Conservation (phyloP, 306 rosid species). For the Senna tora region DNA sequence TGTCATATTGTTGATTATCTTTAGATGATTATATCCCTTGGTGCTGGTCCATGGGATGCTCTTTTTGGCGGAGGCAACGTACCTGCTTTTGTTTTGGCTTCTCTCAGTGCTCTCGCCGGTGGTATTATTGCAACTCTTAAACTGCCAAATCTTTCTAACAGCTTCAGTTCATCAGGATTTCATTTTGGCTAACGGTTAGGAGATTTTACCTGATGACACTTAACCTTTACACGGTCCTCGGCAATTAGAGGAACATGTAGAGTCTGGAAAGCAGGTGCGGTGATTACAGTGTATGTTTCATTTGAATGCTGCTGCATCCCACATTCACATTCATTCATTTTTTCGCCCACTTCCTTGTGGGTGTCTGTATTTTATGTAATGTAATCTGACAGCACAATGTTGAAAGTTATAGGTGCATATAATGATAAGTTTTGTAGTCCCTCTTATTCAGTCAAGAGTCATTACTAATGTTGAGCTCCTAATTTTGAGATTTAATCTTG, state of each 20-base stretch:
- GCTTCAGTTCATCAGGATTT: conserved; percentile 55
- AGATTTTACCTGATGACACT: conserved; percentile 17
- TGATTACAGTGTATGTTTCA: conserved; percentile 16
- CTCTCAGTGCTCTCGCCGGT: conserved; percentile 60
- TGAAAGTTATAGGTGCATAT: conserved; percentile 35
- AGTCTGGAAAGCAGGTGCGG: conserved; percentile 30
- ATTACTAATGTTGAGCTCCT: conserved; percentile 14
- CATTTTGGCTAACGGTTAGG: conserved; percentile 56
- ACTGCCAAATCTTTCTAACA: conserved; percentile 53
- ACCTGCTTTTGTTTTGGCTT: conserved; percentile 79
- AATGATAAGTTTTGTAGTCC: conserved; percentile 14
- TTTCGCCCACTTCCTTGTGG: conserved; percentile 35
- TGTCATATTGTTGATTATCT: background rate
- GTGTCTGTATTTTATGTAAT: conserved; percentile 43
- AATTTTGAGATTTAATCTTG: background rate
- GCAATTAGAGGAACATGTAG: conserved; percentile 36
- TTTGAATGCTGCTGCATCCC: conserved; percentile 33
- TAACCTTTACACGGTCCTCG: conserved; percentile 11
- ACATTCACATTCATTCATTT: conserved; percentile 60
- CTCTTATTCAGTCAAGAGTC: background rate
- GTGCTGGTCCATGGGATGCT: conserved; percentile 89
- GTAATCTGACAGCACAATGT: conserved; percentile 34
- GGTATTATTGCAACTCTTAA: conserved; percentile 56
- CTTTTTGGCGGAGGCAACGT: conserved; percentile 73
- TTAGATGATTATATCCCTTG: conserved; percentile 77